Base-by-base conservation (phyloP, 371 early-diverging fungal genomes). In the Blakeslea trispora region DNA sequence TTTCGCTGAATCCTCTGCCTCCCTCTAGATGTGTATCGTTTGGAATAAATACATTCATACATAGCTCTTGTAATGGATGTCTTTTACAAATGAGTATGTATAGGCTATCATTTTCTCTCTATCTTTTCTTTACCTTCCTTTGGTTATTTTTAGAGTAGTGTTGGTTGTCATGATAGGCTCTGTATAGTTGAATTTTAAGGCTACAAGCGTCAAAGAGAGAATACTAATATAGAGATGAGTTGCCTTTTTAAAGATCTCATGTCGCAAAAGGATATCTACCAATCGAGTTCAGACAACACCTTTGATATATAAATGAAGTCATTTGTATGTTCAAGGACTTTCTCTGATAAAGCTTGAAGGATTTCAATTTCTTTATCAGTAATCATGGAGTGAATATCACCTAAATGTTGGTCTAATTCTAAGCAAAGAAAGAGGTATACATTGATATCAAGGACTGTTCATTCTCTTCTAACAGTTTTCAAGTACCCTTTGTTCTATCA, bases 351-450 rank as follows among this genome's bases (percentile, higher is more conserved):
- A 1, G 58, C 52, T 31, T 91, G 91, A 17, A 90, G 54, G 7
- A 91, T 80, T 57, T 88, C 91, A 34, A 89, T 87, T 66, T 91
- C 91, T 55, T 81, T 75, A 56, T 91, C 92, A 72, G 44, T 31
- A 10, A 91, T 91, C 51, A 87, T 71, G 0, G 82, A 82, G 59
- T 93, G 89, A 13, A 91, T 79, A 53, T 93, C 93, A 8, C 93
- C 92, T 10, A 91, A 50, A 7, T 65, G 67, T 44, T 85, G 80
- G 54, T 93, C 93, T 23, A 93, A 61, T 37, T 82, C 89, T 88
- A 2, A 15, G 0, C 17, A n/a, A 52, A 32, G 5, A 15, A 18
- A n/a, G n/a, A n/a, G n/a, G n/a, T n/a, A n/a, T n/a, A n/a, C n/a
- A n/a, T n/a, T n/a, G n/a, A n/a, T n/a, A n/a, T n/a, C n/a, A n/a